Evolutionary conservation across 805 yeast species (phyloP), one percentile per base, ranked within the genome.

Genomic region (Myxozyma mucilagina): DNA sequence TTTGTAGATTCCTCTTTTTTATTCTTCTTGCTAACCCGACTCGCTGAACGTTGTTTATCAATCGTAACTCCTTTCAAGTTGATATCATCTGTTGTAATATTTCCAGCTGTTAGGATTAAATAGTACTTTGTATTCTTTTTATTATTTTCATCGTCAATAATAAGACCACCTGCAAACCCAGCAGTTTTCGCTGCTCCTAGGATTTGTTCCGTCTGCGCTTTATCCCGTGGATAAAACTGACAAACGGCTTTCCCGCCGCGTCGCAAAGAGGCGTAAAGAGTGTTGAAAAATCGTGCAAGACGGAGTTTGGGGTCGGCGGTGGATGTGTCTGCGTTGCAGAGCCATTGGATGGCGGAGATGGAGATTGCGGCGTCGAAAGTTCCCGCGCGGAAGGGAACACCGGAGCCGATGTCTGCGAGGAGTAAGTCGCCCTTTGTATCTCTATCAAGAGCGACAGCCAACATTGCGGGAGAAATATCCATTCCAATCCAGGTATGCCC

Each of bases 211-310:
- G 86, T 85, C 74, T 94, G 98, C 36, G 80, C 82, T 66, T 94
- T 97, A 74, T 91, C 89, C 73, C 85, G 84, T 10, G 99, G 99
- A 75, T 94, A 94, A 73, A 93, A 94, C 75, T 94, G 99, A 20
- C 97, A 97, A 32, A 90, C 97, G 67, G 93, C 96, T 75, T 94
- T 94, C 6, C 99, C 99, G 52, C 99, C 99, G 72, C 96, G 83
- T 71, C 84, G 87, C 74, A 94, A 79, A 39, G 90, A 79, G 0
- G 97, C 90, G 74, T 89, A 94, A 55, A 94, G 78, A 0, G 97
- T 86, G 74, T 89, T 88, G 80, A 94, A 94, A 71, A 94, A 94
- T 50, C 88, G 78, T 75, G 86, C 78, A 57, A 90, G 75, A 74
- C 99, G 84, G 70, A 81, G 82, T 71, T 87, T 87, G 24, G 99